Percentiles rank a stretch among this genome's conserved stretches.
Evolutionary conservation across 352 stramenopile species (phyloP).

Genomic region (Globisporangium acanthophoron): DNA sequence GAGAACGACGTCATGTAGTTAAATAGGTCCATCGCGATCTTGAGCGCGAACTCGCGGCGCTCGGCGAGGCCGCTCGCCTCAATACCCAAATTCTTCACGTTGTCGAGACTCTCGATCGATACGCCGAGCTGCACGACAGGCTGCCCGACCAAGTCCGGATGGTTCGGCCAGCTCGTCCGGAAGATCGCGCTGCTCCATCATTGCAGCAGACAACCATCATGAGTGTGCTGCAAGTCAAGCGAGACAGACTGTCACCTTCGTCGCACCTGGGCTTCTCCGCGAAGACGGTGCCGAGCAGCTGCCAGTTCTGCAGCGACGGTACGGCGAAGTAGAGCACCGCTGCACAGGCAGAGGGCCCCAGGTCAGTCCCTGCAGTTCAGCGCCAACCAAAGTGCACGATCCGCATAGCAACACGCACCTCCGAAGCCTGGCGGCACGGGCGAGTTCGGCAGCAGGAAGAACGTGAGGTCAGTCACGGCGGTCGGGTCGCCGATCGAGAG

Average conservation of each 20-base stretch:
- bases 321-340: conserved; percentile 71
- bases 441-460: conserved; percentile 65
- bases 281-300: conserved; percentile 66
- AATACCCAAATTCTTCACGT: conserved; percentile 72
- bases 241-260: too few relatives aligned
- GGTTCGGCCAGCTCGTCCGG: conserved; percentile 54
- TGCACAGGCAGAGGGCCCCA: conserved; percentile 3
- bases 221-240: neutral
- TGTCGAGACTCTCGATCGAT: conserved; percentile 68
- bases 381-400: too few relatives aligned
- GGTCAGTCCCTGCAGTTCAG: conserved; percentile 3
- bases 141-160: conserved; percentile 52
- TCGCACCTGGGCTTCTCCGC: conserved; percentile 43
- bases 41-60: conserved; percentile 83
- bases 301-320: conserved; percentile 63
- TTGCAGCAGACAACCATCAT: neutral
- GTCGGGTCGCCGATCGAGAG: conserved; percentile 52
- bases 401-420: conserved; percentile 14
- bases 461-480: conserved; percentile 62
- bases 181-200: conserved; percentile 41
- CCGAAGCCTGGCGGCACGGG: conserved; percentile 52
- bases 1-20: conserved; percentile 91
- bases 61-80: conserved; percentile 53
- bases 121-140: conserved; percentile 60
- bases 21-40: conserved; percentile 91